Conservation (phyloP, 2,329 filamentous ascomycete genomes). For the Aspergillus neoniger region DNA sequence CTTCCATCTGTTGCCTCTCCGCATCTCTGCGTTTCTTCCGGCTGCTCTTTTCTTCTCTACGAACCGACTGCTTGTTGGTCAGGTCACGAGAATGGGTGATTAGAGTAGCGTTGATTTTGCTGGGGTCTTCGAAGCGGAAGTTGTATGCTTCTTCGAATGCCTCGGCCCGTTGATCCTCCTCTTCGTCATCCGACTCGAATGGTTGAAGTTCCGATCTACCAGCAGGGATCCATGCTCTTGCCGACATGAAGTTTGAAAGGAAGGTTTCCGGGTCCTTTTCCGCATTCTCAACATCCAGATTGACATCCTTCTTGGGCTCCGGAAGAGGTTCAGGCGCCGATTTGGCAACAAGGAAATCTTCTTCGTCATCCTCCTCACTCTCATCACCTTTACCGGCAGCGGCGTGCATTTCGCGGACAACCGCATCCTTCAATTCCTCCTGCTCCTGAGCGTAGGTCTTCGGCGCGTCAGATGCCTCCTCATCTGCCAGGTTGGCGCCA, state of each 20-base stretch:
- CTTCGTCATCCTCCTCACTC: constrained; percentile 62
- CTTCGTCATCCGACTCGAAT: constrained; percentile 89
- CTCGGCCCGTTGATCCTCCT: constrained; percentile 73
- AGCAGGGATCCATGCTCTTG: constrained; percentile 81
- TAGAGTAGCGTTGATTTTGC: constrained; percentile 82
- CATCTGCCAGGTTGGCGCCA: constrained; percentile 63
- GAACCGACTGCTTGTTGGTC: constrained; percentile 77
- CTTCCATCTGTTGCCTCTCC: constrained; percentile 75
- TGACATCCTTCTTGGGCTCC: constrained; percentile 50
- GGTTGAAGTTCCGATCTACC: constrained; percentile 70
- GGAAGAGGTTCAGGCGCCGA: constrained; percentile 43
- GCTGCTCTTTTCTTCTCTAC: constrained; percentile 76
- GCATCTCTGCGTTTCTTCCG: constrained; percentile 77
- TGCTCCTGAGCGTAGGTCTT: constrained; percentile 88
- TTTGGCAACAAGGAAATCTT: constrained; percentile 75
- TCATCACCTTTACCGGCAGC: constrained; percentile 52
- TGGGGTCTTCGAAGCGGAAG: constrained; percentile 89
- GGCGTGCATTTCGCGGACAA: constrained; percentile 79
- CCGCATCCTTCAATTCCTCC: constrained; percentile 73
- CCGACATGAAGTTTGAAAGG: constrained; percentile 92
- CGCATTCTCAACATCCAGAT: constrained; percentile 70
- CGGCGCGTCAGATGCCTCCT: constrained; percentile 49
- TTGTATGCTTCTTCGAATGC: constrained; percentile 94
- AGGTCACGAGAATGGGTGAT: constrained; percentile 87
- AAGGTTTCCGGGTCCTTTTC: constrained; percentile 90